Conservation (phyloP, 176 grass and related monocot species). For the Ensete ventricosum region DNA sequence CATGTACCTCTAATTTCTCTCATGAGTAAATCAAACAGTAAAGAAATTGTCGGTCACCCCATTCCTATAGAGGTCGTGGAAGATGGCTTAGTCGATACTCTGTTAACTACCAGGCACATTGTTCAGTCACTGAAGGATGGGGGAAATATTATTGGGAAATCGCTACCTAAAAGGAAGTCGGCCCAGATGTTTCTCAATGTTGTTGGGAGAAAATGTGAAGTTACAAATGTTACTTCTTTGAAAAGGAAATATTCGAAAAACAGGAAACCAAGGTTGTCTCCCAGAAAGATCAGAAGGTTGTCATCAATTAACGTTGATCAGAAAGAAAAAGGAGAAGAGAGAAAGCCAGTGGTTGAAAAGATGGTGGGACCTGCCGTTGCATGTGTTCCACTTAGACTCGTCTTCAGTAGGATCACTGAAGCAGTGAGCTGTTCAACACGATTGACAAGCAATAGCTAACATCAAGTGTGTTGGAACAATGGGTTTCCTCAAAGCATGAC, state of each 20-base stretch:
- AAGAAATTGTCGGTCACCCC: conserved; percentile 77
- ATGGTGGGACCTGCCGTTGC: conserved; percentile 48
- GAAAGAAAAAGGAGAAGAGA: conserved; percentile 29
- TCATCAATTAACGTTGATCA: conserved; percentile 44
- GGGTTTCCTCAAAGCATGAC: neutral
- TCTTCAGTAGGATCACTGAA: conserved; percentile 98
- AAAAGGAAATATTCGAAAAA: conserved; percentile 30
- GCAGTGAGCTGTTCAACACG: conserved; percentile 58
- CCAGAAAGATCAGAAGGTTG: conserved; percentile 88
- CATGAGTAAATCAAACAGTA: conserved; percentile 82
- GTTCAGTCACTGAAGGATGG: conserved; percentile 19
- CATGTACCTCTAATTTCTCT: conserved; percentile 82
- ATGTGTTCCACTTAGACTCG: conserved; percentile 75
- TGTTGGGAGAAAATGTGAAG: conserved; percentile 18
- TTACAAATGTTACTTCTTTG: conserved; percentile 34
- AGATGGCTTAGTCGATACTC: conserved; percentile 30
- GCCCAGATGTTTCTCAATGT: conserved; percentile 2
- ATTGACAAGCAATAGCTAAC: conserved; percentile 40
- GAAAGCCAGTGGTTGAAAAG: conserved; percentile 48
- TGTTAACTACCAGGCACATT: conserved; percentile 24
- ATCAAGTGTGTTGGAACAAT: neutral
- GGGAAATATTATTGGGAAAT: conserved; percentile 15
- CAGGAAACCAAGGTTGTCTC: conserved; percentile 62
- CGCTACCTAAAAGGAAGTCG: conserved; percentile 16
- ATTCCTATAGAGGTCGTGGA: conserved; percentile 54